Evolutionary conservation across 768 basidiomycete species (phyloP).

Genomic region (Scleroderma citrinum): DNA sequence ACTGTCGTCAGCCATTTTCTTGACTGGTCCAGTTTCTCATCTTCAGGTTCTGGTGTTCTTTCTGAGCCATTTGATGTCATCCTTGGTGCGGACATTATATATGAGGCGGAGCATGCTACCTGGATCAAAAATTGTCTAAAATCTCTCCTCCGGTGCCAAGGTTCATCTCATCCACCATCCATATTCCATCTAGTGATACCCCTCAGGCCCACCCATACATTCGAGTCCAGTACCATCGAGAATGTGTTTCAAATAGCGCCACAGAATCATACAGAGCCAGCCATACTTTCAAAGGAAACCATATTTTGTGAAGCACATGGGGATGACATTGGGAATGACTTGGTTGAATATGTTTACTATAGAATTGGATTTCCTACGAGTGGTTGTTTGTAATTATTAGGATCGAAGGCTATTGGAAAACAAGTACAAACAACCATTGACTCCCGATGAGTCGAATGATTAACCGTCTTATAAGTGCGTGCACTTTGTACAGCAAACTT

Average conservation of each 20-base stretch:
- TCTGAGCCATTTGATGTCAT: slow-evolving; percentile 41
- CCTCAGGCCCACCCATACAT: slow-evolving; percentile 54
- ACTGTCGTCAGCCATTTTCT: slow-evolving; percentile 25
- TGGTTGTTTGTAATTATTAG: too few relatives aligned
- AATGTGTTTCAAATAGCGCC: slow-evolving; percentile 41
- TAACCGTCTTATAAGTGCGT: slow-evolving; percentile 5
- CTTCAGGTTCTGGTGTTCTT: slow-evolving; percentile 17
- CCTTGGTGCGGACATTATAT: slow-evolving; percentile 50
- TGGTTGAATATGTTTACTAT: slow-evolving; percentile 69
- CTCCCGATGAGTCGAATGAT: slow-evolving; percentile 7
- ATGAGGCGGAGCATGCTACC: slow-evolving; percentile 42
- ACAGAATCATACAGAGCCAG: slow-evolving; percentile 29
- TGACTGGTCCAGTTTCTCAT: slow-evolving; percentile 35
- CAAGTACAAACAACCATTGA: slow-evolving; percentile 15
- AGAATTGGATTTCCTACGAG: slow-evolving; percentile 59
- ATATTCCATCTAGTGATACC: slow-evolving; percentile 76
- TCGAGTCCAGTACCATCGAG: slow-evolving; percentile 57
- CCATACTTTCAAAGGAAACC: slow-evolving; percentile 47
- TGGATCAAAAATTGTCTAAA: slow-evolving; percentile 43
- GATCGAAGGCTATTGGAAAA: slow-evolving; percentile 1
- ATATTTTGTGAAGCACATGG: slow-evolving; percentile 47
- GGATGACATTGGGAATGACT: slow-evolving; percentile 30
- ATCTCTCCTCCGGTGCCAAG: slow-evolving; percentile 28
- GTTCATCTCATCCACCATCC: neutral
- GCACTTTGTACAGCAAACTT: neutral